Percentiles rank a stretch among this genome's conserved stretches.
phyloP scores from a whole-genome alignment of 2,329 filamentous ascomycete genomes.

The Beauveria caledonica region DNA sequence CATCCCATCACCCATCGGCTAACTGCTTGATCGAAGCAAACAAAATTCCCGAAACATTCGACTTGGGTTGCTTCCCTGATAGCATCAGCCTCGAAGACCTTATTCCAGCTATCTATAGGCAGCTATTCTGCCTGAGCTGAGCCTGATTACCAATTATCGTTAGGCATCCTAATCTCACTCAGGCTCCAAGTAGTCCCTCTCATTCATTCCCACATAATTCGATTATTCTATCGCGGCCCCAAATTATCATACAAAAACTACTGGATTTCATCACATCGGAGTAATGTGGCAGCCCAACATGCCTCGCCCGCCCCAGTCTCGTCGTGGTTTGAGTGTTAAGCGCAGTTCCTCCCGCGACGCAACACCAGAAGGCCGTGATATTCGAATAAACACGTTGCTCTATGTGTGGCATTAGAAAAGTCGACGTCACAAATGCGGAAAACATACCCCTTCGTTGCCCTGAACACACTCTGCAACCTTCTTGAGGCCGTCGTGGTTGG shows the following conservation, averaged over 20 bases:
- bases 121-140: not conserved
- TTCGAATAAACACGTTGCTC: constrained; percentile 63
- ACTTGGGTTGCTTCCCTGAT: not conserved
- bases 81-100: not conserved
- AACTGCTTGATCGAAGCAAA: not conserved
- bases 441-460: constrained; percentile 77
- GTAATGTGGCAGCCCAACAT: constrained; percentile 85
- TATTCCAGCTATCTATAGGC: not conserved
- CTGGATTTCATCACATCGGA: constrained; percentile 49
- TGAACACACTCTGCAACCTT: constrained; percentile 87
- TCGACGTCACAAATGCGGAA: not conserved
- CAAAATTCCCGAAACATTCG: not conserved
- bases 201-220: not conserved
- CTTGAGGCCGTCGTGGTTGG: constrained; percentile 77
- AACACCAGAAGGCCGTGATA: constrained; percentile 40
- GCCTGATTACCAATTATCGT: not conserved
- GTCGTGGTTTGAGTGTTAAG: constrained; percentile 65
- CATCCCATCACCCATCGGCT: not conserved
- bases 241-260: not conserved
- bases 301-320: constrained; percentile 84
- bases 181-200: not conserved
- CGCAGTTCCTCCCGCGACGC: constrained; percentile 49
- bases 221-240: not conserved
- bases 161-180: not conserved
- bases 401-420: constrained; percentile 25